Evolutionary conservation across 768 basidiomycete species (phyloP).

Genomic region (Dioszegia crocea): DNA sequence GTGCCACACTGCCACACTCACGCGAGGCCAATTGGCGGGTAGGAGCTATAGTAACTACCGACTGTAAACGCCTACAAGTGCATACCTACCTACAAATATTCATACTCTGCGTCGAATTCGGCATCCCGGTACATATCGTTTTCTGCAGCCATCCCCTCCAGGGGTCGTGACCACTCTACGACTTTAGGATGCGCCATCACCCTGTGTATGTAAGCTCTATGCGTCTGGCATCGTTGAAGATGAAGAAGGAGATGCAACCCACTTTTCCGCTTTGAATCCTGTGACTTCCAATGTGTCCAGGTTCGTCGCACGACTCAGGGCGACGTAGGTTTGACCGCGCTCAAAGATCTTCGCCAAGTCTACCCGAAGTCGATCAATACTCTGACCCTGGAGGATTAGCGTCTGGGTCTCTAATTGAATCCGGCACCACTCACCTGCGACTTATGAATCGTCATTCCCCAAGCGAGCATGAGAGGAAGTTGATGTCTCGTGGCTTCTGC

Average conservation of each 20-base stretch:
- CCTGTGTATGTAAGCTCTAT: constrained; percentile 9
- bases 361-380: constrained; percentile 84
- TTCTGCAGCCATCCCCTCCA: constrained; percentile 26
- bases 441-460: constrained; percentile 47
- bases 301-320: constrained; percentile 44
- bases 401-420: not conserved
- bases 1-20: no score
- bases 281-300: constrained; percentile 41
- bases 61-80: no score
- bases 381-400: constrained; percentile 29
- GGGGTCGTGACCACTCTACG: constrained; percentile 29
- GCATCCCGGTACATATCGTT: constrained; percentile 10
- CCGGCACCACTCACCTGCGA: constrained; percentile 3
- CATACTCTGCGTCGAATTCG: no score
- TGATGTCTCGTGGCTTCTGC: constrained; percentile 49
- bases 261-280: constrained; percentile 29
- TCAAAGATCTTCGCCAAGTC: constrained; percentile 83
- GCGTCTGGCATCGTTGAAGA: no score
- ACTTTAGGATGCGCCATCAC: constrained; percentile 36
- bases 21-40: no score
- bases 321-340: constrained; percentile 47
- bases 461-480: constrained; percentile 82
- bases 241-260: not conserved
- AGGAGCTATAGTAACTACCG: no score
- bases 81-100: no score